Conservation (phyloP, 495 filamentous ascomycete genomes). For the Neurospora sp. region DNA sequence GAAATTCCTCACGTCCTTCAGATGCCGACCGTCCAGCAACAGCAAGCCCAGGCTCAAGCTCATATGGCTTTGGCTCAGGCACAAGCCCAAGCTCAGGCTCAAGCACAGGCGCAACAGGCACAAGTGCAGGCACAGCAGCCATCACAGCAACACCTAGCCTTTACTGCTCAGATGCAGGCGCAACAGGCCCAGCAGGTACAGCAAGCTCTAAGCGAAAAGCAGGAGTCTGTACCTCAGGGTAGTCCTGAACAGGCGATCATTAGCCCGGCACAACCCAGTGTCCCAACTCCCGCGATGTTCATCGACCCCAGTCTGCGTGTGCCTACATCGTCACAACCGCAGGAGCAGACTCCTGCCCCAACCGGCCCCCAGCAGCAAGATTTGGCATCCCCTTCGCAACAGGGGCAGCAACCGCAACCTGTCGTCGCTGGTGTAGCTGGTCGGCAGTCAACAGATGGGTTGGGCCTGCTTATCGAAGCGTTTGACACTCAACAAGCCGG, state of each 20-base stretch:
- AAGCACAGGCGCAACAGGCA: not conserved
- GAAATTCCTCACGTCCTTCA: conserved; percentile 25
- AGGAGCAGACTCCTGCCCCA: not conserved
- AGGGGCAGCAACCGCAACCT: not conserved
- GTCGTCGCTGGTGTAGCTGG: not conserved
- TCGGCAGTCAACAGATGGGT: conserved; percentile 15
- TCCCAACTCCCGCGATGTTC: conserved; percentile 6
- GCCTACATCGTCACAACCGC: conserved; percentile 6
- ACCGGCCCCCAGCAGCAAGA: not conserved
- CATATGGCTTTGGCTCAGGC: not conserved
- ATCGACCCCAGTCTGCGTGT: conserved; percentile 16
- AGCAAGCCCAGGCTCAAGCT: conserved; percentile 4
- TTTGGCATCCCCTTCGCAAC: not conserved
- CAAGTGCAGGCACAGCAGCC: not conserved
- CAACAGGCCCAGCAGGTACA: not conserved
- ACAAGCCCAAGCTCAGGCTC: conserved; percentile 1
- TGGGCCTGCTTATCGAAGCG: conserved; percentile 20
- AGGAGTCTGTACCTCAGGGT: not conserved
- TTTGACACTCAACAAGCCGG: conserved; percentile 18
- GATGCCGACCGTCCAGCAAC: conserved; percentile 2
- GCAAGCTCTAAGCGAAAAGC: not conserved
- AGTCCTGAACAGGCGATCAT: not conserved
- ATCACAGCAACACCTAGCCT: not conserved
- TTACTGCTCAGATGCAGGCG: not conserved
- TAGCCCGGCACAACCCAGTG: not conserved